phyloP scores from a whole-genome alignment of 257 asterid species.

The Primulina eburnea region DNA sequence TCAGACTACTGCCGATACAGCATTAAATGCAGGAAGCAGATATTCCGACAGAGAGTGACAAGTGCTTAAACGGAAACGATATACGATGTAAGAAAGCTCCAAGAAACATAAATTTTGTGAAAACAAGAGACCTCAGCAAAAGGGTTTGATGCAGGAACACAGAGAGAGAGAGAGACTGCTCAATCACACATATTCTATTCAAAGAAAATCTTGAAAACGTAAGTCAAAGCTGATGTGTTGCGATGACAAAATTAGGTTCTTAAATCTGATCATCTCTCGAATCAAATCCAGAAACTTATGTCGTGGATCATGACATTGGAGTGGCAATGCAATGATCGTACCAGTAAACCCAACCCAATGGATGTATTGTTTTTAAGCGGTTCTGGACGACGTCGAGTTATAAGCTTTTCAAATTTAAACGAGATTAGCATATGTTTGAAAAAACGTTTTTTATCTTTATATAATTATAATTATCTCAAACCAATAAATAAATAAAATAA shows the following conservation, averaged over 20 bases:
- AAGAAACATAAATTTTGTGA: constrained; percentile 43
- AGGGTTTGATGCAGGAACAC: constrained; percentile 9
- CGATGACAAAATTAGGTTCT: constrained; percentile 27
- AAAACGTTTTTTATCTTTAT: too few relatives aligned
- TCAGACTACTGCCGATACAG: constrained; percentile 31
- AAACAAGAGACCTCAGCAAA: constrained; percentile 24
- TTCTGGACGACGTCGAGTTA: too few relatives aligned
- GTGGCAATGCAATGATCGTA: neutral
- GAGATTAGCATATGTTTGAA: too few relatives aligned
- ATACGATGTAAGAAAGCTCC: constrained; percentile 34
- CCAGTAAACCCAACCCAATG: too few relatives aligned
- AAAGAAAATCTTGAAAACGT: constrained; percentile 28
- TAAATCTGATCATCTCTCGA: constrained; percentile 2
- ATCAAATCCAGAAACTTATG: neutral
- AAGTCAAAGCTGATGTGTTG: constrained; percentile 25
- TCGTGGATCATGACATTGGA: neutral
- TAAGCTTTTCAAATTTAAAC: too few relatives aligned
- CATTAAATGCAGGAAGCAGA: constrained; percentile 52
- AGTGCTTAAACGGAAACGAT: constrained; percentile 34
- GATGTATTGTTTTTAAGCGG: too few relatives aligned
- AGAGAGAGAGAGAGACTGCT: constrained; percentile 35
- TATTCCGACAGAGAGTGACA: constrained; percentile 50
- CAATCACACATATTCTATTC: constrained; percentile 23
- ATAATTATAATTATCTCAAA: too few relatives aligned
- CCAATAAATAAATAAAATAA: too few relatives aligned